phyloP scores from a whole-genome alignment of 2,329 filamentous ascomycete genomes.

The Hypoxylon sp. region DNA sequence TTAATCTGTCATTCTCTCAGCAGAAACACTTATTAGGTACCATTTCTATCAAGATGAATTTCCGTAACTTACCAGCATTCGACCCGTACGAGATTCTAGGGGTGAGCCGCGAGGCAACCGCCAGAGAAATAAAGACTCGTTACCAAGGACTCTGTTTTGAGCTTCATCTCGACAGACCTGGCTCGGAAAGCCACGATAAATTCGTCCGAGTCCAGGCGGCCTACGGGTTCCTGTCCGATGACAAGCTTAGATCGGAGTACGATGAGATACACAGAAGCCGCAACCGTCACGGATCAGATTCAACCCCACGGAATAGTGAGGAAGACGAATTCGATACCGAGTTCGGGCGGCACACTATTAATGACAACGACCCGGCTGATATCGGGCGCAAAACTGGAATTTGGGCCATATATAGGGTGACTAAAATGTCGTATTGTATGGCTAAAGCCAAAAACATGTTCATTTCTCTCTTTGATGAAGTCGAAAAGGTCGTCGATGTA shows the following conservation, averaged over 20 bases:
- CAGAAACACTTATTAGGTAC: background rate
- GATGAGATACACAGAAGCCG: background rate
- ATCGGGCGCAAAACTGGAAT: too few relatives aligned
- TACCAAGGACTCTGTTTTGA: conserved; percentile 7
- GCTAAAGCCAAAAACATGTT: background rate
- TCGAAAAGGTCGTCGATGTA: background rate
- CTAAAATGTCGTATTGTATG: background rate
- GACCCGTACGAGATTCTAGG: conserved; percentile 19
- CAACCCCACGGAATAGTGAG: background rate
- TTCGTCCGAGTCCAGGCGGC: conserved; percentile 18
- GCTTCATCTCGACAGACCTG: conserved; percentile 13
- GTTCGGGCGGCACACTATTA: too few relatives aligned
- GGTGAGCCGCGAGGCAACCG: background rate
- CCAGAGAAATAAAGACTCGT: background rate
- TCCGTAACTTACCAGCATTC: background rate
- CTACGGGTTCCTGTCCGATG: conserved; percentile 14
- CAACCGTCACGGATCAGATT: background rate
- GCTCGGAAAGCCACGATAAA: background rate
- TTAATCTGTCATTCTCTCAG: background rate
- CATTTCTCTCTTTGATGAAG: background rate
- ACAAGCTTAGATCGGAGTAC: background rate
- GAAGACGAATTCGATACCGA: too few relatives aligned
- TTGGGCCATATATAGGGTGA: too few relatives aligned
- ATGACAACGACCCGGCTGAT: too few relatives aligned
- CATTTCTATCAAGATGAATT: conserved; percentile 8